Evolutionary conservation across 2,329 filamentous ascomycete species (phyloP).

Genomic region (Gremmenia infestans): DNA sequence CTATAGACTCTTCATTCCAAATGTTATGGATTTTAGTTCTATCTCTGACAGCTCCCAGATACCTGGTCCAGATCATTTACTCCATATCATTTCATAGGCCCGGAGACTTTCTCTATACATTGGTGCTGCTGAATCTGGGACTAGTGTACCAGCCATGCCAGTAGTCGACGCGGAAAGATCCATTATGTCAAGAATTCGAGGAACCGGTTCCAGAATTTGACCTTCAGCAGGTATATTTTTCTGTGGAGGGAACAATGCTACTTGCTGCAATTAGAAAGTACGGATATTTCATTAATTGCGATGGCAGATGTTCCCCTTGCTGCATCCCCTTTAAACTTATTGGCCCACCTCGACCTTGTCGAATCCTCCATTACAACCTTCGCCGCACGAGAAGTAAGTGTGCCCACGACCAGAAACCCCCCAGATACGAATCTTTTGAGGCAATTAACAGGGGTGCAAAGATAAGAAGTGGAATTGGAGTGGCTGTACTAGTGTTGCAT

Average conservation of each 20-base stretch:
- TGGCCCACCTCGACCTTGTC: not conserved
- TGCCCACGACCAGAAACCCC: not conserved
- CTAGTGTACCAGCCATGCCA: slow-evolving; percentile 8
- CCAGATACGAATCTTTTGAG: not conserved
- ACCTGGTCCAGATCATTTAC: not conserved
- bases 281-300: not conserved
- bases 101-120: not conserved
- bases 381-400: not conserved
- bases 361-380: not conserved
- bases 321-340: not conserved
- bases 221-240: not conserved
- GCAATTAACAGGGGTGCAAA: not conserved
- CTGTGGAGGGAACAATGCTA: not conserved
- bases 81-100: not conserved
- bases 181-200: not conserved
- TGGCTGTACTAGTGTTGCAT: not conserved
- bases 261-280: not conserved
- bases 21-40: not conserved
- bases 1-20: too few species aligned
- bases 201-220: not conserved
- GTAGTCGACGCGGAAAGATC: not conserved
- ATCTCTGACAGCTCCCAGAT: not conserved
- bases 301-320: not conserved
- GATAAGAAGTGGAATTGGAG: not conserved
- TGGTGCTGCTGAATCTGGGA: not conserved